phyloP scores from a whole-genome alignment of 306 rosid genomes.

The Boehmeria nivea region DNA sequence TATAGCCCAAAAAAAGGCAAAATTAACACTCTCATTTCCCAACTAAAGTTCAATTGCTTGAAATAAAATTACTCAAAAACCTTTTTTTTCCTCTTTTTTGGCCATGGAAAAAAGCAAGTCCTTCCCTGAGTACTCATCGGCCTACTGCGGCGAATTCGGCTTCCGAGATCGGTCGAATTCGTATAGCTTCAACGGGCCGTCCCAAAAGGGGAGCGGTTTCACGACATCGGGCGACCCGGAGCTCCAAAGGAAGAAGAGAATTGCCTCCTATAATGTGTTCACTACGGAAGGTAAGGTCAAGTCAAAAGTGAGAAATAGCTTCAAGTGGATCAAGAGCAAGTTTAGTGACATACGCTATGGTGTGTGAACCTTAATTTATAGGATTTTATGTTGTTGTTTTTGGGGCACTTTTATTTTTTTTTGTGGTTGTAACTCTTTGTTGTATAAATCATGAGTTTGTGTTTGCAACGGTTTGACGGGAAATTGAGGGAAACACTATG shows the following conservation, averaged over 20 bases:
- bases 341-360: slow-evolving; percentile 61
- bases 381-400: too few species aligned
- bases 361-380: slow-evolving; percentile 23
- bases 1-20: not conserved
- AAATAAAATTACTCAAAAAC: not conserved
- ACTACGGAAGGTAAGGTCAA: slow-evolving; percentile 65
- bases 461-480: too few species aligned
- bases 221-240: slow-evolving; percentile 53
- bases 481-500: too few species aligned
- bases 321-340: slow-evolving; percentile 92
- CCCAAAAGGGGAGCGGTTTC: slow-evolving; percentile 51
- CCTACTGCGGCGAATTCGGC: slow-evolving; percentile 56
- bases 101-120: slow-evolving; percentile 76
- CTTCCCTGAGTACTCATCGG: slow-evolving; percentile 56
- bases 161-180: slow-evolving; percentile 52
- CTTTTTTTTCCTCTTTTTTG: not conserved
- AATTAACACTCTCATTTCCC: not conserved
- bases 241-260: slow-evolving; percentile 70
- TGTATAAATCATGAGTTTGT: too few species aligned
- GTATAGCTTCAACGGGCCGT: slow-evolving; percentile 66
- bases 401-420: too few species aligned
- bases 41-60: not conserved
- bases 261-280: slow-evolving; percentile 62
- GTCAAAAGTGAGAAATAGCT: slow-evolving; percentile 62
- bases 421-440: too few species aligned